Conservation (phyloP, 1,139 yeast genomes). For the Yamadazyma mexicana region DNA sequence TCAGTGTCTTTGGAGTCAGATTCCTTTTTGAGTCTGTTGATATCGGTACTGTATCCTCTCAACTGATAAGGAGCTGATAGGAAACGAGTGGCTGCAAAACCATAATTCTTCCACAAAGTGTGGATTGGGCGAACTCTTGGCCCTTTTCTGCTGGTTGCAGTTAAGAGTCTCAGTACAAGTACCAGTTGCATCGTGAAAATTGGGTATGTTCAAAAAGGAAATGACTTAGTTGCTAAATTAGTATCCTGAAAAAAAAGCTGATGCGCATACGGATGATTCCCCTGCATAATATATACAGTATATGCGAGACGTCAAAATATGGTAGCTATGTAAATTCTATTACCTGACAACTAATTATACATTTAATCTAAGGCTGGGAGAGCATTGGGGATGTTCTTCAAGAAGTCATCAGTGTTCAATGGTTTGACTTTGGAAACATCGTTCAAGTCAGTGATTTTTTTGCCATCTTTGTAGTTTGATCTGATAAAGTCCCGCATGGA, state of each 20-base stretch:
- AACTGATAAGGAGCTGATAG: background rate
- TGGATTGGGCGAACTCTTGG: too few species aligned
- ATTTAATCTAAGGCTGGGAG: slow-evolving; percentile 37
- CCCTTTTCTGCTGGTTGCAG: background rate
- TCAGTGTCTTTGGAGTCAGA: slow-evolving; percentile 34
- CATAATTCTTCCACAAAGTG: too few species aligned
- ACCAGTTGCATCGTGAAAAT: background rate
- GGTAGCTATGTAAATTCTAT: too few species aligned
- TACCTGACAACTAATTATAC: too few species aligned
- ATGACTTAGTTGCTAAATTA: background rate
- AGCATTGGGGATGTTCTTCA: slow-evolving; percentile 31
- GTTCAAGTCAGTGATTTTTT: slow-evolving; percentile 25
- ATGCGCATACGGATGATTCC: background rate
- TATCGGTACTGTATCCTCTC: slow-evolving; percentile 20
- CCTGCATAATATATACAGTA: background rate
- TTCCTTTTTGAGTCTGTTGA: slow-evolving; percentile 34
- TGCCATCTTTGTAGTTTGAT: slow-evolving; percentile 45
- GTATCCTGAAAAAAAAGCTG: background rate
- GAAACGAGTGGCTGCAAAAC: too few species aligned
- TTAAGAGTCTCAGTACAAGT: background rate
- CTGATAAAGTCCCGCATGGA: slow-evolving; percentile 86
- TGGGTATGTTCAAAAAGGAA: background rate
- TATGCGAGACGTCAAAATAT: background rate
- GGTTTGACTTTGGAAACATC: slow-evolving; percentile 42
- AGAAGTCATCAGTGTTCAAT: slow-evolving; percentile 46